Conservation (phyloP, 106 monocot species). For the Alisma plantagoaquatica region DNA sequence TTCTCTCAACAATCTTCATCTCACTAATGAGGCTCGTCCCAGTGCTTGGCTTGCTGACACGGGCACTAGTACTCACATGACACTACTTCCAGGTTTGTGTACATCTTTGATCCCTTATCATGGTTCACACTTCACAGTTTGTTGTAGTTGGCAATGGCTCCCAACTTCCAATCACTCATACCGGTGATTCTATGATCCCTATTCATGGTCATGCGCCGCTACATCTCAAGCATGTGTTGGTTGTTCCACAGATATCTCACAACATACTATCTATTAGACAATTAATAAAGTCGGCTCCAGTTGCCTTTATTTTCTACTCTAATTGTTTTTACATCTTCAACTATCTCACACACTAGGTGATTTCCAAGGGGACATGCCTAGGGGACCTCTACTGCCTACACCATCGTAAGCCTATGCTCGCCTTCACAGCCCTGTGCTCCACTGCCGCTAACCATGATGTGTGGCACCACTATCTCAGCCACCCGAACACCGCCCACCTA, state of each 20-base stretch:
- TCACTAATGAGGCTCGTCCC: not conserved
- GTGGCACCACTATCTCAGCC: constrained; percentile 1
- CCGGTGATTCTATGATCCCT: not conserved
- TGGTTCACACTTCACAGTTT: not conserved
- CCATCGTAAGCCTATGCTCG: not conserved
- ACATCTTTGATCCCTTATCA: not conserved
- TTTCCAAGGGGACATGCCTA: not conserved
- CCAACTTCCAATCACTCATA: not conserved
- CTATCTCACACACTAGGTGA: not conserved
- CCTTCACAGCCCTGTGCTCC: not conserved
- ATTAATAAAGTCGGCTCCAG: not conserved
- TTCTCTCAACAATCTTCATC: not conserved
- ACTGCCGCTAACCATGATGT: not conserved
- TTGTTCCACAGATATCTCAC: not conserved
- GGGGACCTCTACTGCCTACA: constrained; percentile 3
- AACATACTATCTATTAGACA: not conserved
- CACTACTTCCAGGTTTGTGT: not conserved
- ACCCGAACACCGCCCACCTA: not conserved
- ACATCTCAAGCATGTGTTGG: not conserved
- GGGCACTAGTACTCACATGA: not conserved
- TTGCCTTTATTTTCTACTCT: not conserved
- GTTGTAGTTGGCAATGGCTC: not conserved
- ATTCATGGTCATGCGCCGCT: not conserved
- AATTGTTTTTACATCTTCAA: not conserved
- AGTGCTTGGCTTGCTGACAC: not conserved